phyloP scores from a whole-genome alignment of 192 early-diverging fungal genomes.

The Phlyctochytrium bullatum region DNA sequence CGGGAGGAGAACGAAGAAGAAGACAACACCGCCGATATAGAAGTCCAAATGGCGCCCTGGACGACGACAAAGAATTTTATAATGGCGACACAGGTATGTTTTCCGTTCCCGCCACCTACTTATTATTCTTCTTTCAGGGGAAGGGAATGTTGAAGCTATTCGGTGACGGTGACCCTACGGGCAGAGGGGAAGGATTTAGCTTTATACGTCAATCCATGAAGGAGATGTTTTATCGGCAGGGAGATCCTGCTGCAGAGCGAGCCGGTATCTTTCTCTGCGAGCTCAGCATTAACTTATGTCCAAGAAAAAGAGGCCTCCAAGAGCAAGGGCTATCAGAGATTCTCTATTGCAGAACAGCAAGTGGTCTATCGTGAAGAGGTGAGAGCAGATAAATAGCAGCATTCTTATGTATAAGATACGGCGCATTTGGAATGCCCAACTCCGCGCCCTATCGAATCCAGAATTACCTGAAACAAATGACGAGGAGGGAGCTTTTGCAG shows the following conservation, averaged over 20 bases:
- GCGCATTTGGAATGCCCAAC: slow-evolving; percentile 91
- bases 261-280: no score
- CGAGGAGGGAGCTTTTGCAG: slow-evolving; percentile 58
- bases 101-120: background rate
- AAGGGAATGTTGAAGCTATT: slow-evolving; percentile 95
- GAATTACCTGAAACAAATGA: slow-evolving; percentile 46
- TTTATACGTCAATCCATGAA: slow-evolving; percentile 97
- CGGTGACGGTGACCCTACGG: slow-evolving; percentile 96
- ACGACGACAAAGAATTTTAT: slow-evolving; percentile 94
- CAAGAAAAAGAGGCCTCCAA: slow-evolving; percentile 6
- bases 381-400: background rate
- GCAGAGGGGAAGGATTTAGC: slow-evolving; percentile 93
- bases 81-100: slow-evolving; percentile 68
- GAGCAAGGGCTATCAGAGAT: slow-evolving; percentile 35
- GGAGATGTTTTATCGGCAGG: slow-evolving; percentile 88
- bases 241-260: slow-evolving; percentile 76
- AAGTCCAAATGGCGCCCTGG: slow-evolving; percentile 95
- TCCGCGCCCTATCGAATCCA: slow-evolving; percentile 57
- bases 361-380: slow-evolving; percentile 89
- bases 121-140: slow-evolving; percentile 45
- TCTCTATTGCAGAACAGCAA: slow-evolving; percentile 84
- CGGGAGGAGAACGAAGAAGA: slow-evolving; percentile 68
- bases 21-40: slow-evolving; percentile 75
- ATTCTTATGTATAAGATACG: slow-evolving; percentile 53
- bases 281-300: background rate